Evolutionary conservation across 2,329 filamentous ascomycete genomes (phyloP).

Genomic region (Macrophomina pseudophaseolina): DNA sequence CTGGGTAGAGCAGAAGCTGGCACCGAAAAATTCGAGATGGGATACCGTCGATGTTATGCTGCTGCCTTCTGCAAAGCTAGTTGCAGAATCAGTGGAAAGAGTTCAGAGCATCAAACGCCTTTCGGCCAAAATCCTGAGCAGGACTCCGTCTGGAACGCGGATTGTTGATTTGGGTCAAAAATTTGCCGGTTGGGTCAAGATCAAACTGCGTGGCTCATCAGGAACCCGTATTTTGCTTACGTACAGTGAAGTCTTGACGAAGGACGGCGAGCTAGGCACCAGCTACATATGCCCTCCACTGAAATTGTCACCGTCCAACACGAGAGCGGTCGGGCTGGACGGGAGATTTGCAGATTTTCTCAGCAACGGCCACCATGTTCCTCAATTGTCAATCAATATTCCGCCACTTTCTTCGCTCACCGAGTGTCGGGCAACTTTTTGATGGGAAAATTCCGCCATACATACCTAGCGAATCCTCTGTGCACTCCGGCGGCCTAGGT

Average conservation of each 20-base stretch:
- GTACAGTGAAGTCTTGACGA: background rate
- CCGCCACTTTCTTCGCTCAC: background rate
- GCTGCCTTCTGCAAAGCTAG: background rate
- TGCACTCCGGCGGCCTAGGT: background rate
- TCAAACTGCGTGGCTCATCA: background rate
- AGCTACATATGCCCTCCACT: background rate
- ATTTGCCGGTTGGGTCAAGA: background rate
- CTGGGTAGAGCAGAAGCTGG: background rate
- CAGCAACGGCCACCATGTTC: conserved; percentile 16
- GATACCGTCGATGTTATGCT: background rate
- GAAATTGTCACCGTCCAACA: background rate
- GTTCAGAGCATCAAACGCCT: background rate
- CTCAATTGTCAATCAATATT: background rate
- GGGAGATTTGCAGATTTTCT: conserved; percentile 21
- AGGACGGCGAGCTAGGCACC: background rate
- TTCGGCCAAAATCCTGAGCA: background rate
- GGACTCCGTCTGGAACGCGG: background rate
- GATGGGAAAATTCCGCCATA: background rate
- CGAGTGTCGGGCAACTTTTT: background rate
- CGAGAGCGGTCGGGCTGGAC: conserved; percentile 22
- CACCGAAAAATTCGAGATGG: background rate
- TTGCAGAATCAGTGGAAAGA: background rate
- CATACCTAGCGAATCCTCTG: background rate
- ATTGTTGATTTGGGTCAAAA: background rate
- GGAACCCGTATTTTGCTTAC: background rate